phyloP scores from a whole-genome alignment of 805 yeast species.

The Candida sphagnicola region DNA sequence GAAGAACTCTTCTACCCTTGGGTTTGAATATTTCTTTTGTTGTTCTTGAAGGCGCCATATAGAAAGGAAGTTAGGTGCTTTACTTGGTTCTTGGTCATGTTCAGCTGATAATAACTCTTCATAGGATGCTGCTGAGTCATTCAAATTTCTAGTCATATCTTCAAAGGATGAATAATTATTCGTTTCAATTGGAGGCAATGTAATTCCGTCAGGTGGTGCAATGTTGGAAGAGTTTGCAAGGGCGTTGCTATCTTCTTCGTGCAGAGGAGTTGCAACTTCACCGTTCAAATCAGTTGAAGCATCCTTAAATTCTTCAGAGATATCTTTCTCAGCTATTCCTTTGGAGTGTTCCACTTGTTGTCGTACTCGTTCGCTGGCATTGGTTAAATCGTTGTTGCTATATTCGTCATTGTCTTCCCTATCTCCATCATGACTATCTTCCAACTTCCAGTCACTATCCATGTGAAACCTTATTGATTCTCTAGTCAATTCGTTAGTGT shows the following conservation, averaged over 20 bases:
- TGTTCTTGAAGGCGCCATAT: slow-evolving; percentile 42
- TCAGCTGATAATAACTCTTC: slow-evolving; percentile 42
- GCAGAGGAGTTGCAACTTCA: slow-evolving; percentile 12
- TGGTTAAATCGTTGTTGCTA: slow-evolving; percentile 19
- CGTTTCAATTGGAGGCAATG: slow-evolving; percentile 40
- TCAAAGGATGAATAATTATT: slow-evolving; percentile 37
- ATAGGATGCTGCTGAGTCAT: slow-evolving; percentile 17
- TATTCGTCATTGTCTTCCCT: slow-evolving; percentile 32
- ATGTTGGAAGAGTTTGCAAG: slow-evolving; percentile 44
- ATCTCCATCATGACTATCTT: slow-evolving; percentile 37
- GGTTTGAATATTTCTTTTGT: slow-evolving; percentile 11
- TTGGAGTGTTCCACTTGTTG: background rate
- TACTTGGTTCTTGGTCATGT: slow-evolving; percentile 28
- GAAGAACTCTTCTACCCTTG: slow-evolving; percentile 7
- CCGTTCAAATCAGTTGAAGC: slow-evolving; percentile 12
- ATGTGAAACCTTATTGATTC: slow-evolving; percentile 27
- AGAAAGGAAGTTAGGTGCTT: slow-evolving; percentile 26
- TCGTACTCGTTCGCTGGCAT: slow-evolving; percentile 3
- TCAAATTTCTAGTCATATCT: slow-evolving; percentile 29
- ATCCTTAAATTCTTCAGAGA: slow-evolving; percentile 14
- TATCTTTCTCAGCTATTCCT: slow-evolving; percentile 6
- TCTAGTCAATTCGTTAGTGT: slow-evolving; percentile 10
- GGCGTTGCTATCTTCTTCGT: slow-evolving; percentile 19
- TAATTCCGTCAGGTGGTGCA: slow-evolving; percentile 29
- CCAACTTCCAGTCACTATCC: slow-evolving; percentile 35